Conservation (phyloP, 139 green algal species). For the Asterochloris erici region DNA sequence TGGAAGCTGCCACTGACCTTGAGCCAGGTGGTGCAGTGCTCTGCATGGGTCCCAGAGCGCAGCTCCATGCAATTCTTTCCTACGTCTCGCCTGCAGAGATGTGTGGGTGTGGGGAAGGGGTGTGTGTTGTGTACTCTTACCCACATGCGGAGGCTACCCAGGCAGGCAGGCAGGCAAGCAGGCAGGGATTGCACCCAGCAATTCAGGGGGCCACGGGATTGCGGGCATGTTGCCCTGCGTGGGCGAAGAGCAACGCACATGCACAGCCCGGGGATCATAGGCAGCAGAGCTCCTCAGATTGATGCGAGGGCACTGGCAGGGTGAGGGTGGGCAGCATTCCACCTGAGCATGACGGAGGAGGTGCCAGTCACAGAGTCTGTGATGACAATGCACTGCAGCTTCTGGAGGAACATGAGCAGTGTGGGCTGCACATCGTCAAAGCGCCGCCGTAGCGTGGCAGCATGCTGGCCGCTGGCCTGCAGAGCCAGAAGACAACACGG, state of each 20-base stretch:
- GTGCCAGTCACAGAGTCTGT: background rate
- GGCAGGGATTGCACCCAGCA: too few relatives aligned
- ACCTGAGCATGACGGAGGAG: constrained; percentile 13
- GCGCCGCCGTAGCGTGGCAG: constrained; percentile 1
- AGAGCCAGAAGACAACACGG: background rate
- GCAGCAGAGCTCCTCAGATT: too few relatives aligned
- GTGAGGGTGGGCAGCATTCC: too few relatives aligned
- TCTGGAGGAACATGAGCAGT: constrained; percentile 7
- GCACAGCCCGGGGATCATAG: too few relatives aligned
- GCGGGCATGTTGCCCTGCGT: too few relatives aligned
- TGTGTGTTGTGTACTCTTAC: too few relatives aligned
- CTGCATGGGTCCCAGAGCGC: background rate
- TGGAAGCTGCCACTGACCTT: constrained; percentile 18
- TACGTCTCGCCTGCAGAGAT: background rate
- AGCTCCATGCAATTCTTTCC: background rate
- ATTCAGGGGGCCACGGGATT: too few relatives aligned
- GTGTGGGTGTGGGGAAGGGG: too few relatives aligned
- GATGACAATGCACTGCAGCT: constrained; percentile 16
- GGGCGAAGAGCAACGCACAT: too few relatives aligned
- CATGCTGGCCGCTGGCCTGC: constrained; percentile 6
- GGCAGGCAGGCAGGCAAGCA: too few relatives aligned
- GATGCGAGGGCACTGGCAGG: too few relatives aligned
- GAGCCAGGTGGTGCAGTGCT: constrained; percentile 6
- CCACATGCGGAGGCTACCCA: too few relatives aligned
- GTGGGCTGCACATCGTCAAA: constrained; percentile 17